Evolutionary conservation across 2,329 filamentous ascomycete species (phyloP).

Genomic region (Epichloe scottii): DNA sequence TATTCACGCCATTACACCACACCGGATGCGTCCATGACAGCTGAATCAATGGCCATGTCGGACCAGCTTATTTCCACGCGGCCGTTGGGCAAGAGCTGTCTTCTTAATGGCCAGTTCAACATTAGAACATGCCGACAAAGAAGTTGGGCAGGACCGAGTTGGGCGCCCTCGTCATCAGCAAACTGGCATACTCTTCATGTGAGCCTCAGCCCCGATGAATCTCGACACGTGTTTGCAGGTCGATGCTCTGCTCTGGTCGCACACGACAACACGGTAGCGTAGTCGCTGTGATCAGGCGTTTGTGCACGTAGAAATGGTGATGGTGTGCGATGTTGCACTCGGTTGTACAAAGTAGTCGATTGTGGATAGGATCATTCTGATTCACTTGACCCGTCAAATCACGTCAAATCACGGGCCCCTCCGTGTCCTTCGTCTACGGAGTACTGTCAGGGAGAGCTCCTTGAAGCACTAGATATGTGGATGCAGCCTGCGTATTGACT

Average conservation of each 20-base stretch:
- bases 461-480: too few relatives aligned
- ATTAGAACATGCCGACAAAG: neutral
- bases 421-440: neutral
- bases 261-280: neutral
- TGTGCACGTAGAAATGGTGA: neutral
- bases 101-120: constrained; percentile 23
- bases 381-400: neutral
- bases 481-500: too few relatives aligned
- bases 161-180: neutral
- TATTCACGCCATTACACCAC: constrained; percentile 47
- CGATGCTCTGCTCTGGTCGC: neutral
- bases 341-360: too few relatives aligned
- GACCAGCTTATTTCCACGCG: constrained; percentile 57
- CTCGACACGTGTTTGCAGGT: neutral
- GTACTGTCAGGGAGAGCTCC: too few relatives aligned
- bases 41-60: constrained; percentile 47
- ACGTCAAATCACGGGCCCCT: neutral
- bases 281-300: neutral
- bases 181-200: too few relatives aligned
- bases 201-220: neutral
- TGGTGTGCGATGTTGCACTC: neutral
- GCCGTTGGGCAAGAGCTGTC: constrained; percentile 45
- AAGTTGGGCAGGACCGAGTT: neutral
- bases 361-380: too few relatives aligned
- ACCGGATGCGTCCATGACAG: constrained; percentile 40